A percentile compares a stretch with the other conserved stretches of the same genome.
Conservation (phyloP, 192 early-diverging fungal species). For the Chytriomyces sp. region DNA sequence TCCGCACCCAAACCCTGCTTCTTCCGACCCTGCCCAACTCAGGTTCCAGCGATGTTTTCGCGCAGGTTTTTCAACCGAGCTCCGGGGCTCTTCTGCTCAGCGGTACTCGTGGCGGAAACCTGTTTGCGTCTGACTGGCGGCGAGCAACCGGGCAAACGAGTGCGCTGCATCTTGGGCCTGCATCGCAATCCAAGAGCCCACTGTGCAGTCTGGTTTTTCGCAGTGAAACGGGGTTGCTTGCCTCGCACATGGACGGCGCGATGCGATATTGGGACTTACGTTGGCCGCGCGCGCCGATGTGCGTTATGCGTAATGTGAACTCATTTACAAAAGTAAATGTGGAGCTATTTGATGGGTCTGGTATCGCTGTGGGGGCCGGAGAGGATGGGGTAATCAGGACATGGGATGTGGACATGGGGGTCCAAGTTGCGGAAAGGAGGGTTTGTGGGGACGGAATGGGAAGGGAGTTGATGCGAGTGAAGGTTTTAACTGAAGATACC, state of each 20-base stretch:
- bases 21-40: background rate
- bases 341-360: background rate
- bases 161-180: too few species aligned
- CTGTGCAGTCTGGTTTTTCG: too few species aligned
- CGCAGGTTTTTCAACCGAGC: background rate
- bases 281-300: too few species aligned
- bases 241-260: constrained; percentile 7
- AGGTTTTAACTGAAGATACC: too few species aligned
- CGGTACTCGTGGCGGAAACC: constrained; percentile 7
- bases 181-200: too few species aligned
- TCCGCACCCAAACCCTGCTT: background rate
- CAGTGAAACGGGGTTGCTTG: too few species aligned
- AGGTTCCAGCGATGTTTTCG: background rate
- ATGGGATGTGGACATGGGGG: background rate
- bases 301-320: too few species aligned
- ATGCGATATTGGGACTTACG: constrained; percentile 8
- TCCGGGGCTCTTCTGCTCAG: background rate
- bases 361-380: background rate
- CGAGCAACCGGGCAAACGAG: too few species aligned
- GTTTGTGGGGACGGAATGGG: background rate
- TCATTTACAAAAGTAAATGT: constrained; percentile 20
- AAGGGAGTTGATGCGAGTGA: too few species aligned
- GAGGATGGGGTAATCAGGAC: background rate
- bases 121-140: too few species aligned
- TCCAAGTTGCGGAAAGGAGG: background rate